A percentile compares a stretch with the other conserved stretches of the same genome.
phyloP scores from a whole-genome alignment of 352 stramenopile genomes.

The Aphanomyces stellatus region DNA sequence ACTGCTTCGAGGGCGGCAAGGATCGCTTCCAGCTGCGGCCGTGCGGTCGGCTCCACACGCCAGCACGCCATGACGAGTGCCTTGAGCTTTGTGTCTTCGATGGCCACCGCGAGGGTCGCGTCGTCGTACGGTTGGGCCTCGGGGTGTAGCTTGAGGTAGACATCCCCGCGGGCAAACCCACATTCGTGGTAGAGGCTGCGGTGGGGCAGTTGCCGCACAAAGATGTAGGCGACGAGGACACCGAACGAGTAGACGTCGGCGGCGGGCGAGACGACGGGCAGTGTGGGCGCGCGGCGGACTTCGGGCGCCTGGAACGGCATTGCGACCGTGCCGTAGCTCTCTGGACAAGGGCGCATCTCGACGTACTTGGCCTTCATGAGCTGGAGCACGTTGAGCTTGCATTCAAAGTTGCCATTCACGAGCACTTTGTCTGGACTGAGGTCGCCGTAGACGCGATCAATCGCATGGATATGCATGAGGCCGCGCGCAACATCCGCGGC shows the following conservation, averaged over 20 bases:
- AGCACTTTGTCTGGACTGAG: slow-evolving; percentile 2
- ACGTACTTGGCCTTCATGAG: not conserved
- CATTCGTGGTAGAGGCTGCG: not conserved
- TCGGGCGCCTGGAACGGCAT: not conserved
- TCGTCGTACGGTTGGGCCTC: not conserved
- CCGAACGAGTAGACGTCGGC: slow-evolving; percentile 14
- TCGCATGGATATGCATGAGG: slow-evolving; percentile 13
- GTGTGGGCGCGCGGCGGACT: not conserved
- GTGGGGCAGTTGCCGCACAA: not conserved
- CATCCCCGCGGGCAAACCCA: not conserved
- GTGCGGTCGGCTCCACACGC: not conserved
- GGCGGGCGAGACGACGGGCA: not conserved
- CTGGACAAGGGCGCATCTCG: not conserved
- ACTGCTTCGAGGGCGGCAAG: not conserved
- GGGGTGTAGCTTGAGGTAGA: not conserved
- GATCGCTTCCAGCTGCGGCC: not conserved
- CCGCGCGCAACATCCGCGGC: not conserved
- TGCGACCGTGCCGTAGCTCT: not conserved
- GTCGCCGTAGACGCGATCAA: not conserved
- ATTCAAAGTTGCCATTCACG: not conserved
- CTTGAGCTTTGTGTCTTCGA: no score
- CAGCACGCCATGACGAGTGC: not conserved
- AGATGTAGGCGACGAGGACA: not conserved
- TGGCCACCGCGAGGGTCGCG: no score
- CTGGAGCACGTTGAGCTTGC: slow-evolving; percentile 14